Evolutionary conservation across 768 basidiomycete species (phyloP).

Genomic region (Baorangia bicolor): DNA sequence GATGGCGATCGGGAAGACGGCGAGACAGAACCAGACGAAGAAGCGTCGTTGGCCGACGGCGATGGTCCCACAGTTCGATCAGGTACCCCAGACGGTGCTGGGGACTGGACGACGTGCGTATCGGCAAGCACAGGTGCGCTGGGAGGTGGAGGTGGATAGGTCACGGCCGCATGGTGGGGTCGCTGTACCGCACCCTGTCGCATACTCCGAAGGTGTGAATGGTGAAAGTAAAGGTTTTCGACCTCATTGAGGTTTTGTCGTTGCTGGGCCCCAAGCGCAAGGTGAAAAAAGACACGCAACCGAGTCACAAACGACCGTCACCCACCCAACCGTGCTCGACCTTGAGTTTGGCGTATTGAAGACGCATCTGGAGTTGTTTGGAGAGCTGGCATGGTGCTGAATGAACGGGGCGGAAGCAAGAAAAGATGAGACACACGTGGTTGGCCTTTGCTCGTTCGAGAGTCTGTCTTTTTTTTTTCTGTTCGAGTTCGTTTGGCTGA

Average conservation of each 20-base stretch:
- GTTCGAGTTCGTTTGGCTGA: constrained; percentile 29
- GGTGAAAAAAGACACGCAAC: background rate
- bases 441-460: constrained; percentile 56
- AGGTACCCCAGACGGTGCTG: constrained; percentile 11
- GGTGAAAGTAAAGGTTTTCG: constrained; percentile 79
- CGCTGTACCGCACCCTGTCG: constrained; percentile 15
- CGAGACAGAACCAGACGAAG: background rate
- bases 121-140: constrained; percentile 5
- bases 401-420: background rate
- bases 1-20: constrained; percentile 3
- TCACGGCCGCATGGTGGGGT: constrained; percentile 17
- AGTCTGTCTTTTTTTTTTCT: constrained; percentile 47
- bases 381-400: constrained; percentile 48
- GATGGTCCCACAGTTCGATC: constrained; percentile 18
- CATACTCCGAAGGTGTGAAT: constrained; percentile 50
- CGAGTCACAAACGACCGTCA: constrained; percentile 4
- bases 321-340: constrained; percentile 82
- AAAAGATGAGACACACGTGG: constrained; percentile 43
- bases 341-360: constrained; percentile 76
- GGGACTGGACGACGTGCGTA: constrained; percentile 1
- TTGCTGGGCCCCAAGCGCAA: constrained; percentile 47
- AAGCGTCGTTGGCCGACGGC: background rate
- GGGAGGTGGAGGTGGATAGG: background rate
- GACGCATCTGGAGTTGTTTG: constrained; percentile 67
- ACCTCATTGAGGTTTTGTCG: constrained; percentile 78